Base-by-base conservation (phyloP, 495 filamentous ascomycete species). In the Penicillium soppii region DNA sequence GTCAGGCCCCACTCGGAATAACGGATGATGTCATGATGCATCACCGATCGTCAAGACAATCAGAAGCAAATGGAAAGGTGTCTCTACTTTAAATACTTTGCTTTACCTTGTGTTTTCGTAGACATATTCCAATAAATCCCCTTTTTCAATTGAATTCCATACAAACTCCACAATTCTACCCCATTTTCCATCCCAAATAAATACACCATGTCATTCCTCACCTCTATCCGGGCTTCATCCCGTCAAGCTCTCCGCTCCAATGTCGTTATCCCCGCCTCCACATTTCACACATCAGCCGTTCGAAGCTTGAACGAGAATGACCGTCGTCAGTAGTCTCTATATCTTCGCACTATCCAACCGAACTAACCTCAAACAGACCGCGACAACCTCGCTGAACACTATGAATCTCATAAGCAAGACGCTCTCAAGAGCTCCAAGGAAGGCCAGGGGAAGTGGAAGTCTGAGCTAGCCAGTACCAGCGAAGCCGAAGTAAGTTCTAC, bases 391-490 rank as follows among this genome's bases (percentile, higher is more conserved):
- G 46, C 64, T 37, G 41, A 59, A 2, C 63, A 81, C 57, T 80
- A 83, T 50, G 89, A 92, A 58, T 62, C 76, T 40, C 78, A 92
- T 58, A 95, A 95, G 74, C 70, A 89, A 39, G 82, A 90, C 41
- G 78, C 80, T 29, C 53, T 95, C 47, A 69, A 77, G 61, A 84
- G 85, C 72, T 77, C 83, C 44, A 88, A 88, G 71, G 72, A 82
- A 10, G 91, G 91, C 17, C 84, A 86, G 68, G 88, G 75, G 10
- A 79, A 90, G 56, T 95, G 91, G 91, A 88, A 88, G 68, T 73
- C 83, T 16, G 85, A 89, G 62, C 69, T 96, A 47, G 88, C 89
- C 5, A 88, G 82, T 51, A 81, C 89, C 63, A 90, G 85, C 59
- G 91, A 96, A 77, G 84, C 85, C 54, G 83, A 83, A 60, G 83